Conservation (phyloP, 305 asterid genomes). For the Fraxinus ornus region DNA sequence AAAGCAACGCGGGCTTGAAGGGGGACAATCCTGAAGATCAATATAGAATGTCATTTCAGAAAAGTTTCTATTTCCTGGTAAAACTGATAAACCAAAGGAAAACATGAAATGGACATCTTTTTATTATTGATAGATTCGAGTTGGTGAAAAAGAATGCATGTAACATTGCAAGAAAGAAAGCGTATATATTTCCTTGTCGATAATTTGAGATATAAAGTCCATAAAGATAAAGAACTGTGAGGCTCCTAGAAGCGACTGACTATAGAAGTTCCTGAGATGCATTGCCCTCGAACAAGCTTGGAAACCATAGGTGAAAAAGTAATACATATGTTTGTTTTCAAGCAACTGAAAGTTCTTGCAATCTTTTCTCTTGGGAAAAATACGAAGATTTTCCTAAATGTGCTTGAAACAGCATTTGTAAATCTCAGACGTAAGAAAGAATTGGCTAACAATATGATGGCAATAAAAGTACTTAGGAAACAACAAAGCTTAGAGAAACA, state of each 20-base stretch:
- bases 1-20: conserved; percentile 92
- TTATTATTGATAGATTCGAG: background rate
- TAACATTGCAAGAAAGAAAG: background rate
- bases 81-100: conserved; percentile 8
- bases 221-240: background rate
- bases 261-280: background rate
- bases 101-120: background rate
- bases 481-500: background rate
- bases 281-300: background rate
- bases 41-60: conserved; percentile 6
- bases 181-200: background rate
- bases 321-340: background rate
- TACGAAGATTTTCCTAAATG: background rate
- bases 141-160: background rate
- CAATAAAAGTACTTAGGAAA: background rate
- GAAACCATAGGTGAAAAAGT: background rate
- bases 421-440: background rate
- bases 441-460: background rate
- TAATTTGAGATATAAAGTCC: background rate
- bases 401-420: background rate
- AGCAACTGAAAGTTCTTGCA: background rate
- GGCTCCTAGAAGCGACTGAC: background rate
- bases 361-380: background rate
- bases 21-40: conserved; percentile 66
- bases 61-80: background rate